phyloP scores from a whole-genome alignment of 2,329 filamentous ascomycete species.

The Trematosphaeria pertusa region DNA sequence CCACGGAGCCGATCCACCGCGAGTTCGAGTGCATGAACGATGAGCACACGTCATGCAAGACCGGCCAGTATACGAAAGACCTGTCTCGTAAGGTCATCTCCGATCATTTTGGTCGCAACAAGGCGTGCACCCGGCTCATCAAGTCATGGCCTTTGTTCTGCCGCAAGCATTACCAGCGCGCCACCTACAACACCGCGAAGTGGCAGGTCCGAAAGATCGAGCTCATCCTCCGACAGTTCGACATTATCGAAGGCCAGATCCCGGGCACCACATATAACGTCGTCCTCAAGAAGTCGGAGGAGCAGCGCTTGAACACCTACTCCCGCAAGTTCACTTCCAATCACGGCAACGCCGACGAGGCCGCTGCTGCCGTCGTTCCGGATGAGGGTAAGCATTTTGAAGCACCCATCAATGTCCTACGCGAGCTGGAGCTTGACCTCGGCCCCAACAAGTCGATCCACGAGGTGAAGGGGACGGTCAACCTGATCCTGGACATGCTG shows the following conservation, averaged over 20 bases:
- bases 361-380: constrained; percentile 19
- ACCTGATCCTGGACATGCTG: constrained; percentile 39
- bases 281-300: constrained; percentile 45
- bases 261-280: constrained; percentile 43
- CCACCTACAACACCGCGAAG: constrained; percentile 41
- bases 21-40: constrained; percentile 44
- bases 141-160: constrained; percentile 45
- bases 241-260: constrained; percentile 36
- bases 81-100: constrained; percentile 49
- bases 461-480: constrained; percentile 28
- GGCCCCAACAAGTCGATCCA: constrained; percentile 28
- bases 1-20: constrained; percentile 16
- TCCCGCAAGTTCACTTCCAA: constrained; percentile 29
- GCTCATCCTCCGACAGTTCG: constrained; percentile 43
- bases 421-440: constrained; percentile 32
- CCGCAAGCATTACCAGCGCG: constrained; percentile 51
- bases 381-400: constrained; percentile 34
- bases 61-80: constrained; percentile 41
- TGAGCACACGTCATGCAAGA: constrained; percentile 36
- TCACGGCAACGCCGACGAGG: constrained; percentile 9
- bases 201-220: constrained; percentile 45
- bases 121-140: constrained; percentile 42
- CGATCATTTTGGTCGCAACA: constrained; percentile 50
- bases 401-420: constrained; percentile 43
- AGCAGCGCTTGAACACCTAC: constrained; percentile 39